Conservation (phyloP, 768 basidiomycete species). For the Phylloporus sp. region DNA sequence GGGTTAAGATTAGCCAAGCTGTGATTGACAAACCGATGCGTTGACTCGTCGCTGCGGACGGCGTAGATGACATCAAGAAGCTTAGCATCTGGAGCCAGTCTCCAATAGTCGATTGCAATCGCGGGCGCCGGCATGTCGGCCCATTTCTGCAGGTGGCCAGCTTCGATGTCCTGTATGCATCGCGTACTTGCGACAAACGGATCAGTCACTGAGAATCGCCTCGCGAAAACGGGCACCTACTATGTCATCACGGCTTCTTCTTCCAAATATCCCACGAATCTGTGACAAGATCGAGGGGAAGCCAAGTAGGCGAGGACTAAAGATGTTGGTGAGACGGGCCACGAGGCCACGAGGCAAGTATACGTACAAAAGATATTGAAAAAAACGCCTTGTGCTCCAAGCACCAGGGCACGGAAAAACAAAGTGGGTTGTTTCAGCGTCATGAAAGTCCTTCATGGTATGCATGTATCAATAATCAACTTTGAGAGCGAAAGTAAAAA, state of each 20-base stretch:
- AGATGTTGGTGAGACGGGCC: constrained; percentile 13
- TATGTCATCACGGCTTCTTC: constrained; percentile 95
- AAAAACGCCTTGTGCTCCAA: constrained; percentile 90
- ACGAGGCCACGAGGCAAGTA: constrained; percentile 9
- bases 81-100: constrained; percentile 64
- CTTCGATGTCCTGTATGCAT: constrained; percentile 79
- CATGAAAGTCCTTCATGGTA: constrained; percentile 80
- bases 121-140: constrained; percentile 67
- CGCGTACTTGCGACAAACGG: constrained; percentile 49
- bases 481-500: background rate
- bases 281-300: constrained; percentile 73
- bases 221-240: constrained; percentile 39
- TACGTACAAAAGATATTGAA: constrained; percentile 81
- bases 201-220: constrained; percentile 19
- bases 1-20: constrained; percentile 82
- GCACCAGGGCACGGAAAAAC: constrained; percentile 75
- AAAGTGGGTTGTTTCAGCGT: constrained; percentile 75
- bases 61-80: constrained; percentile 88
- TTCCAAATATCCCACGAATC: constrained; percentile 89
- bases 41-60: constrained; percentile 88
- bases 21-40: constrained; percentile 95
- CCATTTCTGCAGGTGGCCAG: constrained; percentile 80
- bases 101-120: constrained; percentile 96
- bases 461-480: constrained; percentile 14
- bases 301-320: constrained; percentile 74